These are phyloP conservation scores for Aspergillus cejpii DNA, from an alignment of 2,329 filamentous ascomycete genomes.

Conservation along the genomic window DNA sequence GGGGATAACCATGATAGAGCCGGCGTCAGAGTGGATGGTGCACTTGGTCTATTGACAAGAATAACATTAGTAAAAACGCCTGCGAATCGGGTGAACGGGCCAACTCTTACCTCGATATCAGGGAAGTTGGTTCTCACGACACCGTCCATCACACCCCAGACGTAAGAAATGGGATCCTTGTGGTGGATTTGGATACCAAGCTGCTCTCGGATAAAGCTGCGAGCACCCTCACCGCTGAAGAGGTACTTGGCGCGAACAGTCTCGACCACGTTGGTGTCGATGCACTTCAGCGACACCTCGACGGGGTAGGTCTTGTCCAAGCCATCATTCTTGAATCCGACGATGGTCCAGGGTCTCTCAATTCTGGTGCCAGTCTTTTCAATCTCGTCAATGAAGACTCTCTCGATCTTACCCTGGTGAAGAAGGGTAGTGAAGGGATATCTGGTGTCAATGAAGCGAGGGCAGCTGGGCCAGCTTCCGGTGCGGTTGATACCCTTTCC, in stretches of 20 bases:
- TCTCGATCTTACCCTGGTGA: conserved; percentile 57
- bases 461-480: conserved; percentile 77
- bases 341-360: conserved; percentile 57
- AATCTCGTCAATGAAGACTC: conserved; percentile 56
- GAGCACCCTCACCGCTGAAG: conserved; percentile 57
- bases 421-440: conserved; percentile 59
- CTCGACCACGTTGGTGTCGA: conserved; percentile 65
- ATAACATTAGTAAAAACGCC: conserved; percentile 3
- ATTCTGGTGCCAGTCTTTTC: conserved; percentile 52
- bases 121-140: conserved; percentile 59
- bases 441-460: conserved; percentile 65
- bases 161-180: conserved; percentile 57
- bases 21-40: conserved; percentile 59
- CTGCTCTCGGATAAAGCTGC: conserved; percentile 54
- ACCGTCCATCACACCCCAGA: conserved; percentile 63
- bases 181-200: conserved; percentile 61
- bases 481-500: conserved; percentile 54
- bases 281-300: conserved; percentile 66
- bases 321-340: conserved; percentile 55
- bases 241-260: conserved; percentile 58
- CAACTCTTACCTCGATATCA: conserved; percentile 49
- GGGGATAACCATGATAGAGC: conserved; percentile 58
- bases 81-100: neutral
- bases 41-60: conserved; percentile 52
- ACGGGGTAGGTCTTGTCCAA: conserved; percentile 67